phyloP scores from a whole-genome alignment of 139 green algal species.

The Tetraselmis striata region DNA sequence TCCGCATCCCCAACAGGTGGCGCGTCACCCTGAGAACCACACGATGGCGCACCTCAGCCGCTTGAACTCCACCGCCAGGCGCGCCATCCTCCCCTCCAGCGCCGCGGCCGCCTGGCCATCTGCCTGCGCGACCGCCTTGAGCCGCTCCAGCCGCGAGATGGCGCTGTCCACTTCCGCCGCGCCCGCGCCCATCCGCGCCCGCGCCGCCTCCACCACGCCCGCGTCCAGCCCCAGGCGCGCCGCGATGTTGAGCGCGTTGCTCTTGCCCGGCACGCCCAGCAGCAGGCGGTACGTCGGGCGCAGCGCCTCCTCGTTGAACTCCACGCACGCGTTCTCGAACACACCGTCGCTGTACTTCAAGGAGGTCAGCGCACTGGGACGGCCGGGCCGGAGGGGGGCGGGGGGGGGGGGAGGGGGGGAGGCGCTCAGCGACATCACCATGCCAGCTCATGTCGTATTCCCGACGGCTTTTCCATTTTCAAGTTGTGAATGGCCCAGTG shows the following conservation, averaged over 20 bases:
- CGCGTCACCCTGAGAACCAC: too few relatives aligned
- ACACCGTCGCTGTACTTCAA: constrained; percentile 75
- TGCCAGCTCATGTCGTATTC: too few relatives aligned
- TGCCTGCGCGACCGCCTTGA: not conserved
- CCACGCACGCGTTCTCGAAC: constrained; percentile 82
- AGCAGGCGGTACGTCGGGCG: constrained; percentile 78
- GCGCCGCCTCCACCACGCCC: constrained; percentile 52
- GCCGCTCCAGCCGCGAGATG: constrained; percentile 34
- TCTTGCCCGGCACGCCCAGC: constrained; percentile 76
- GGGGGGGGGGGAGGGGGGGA: not conserved
- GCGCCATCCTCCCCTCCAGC: not conserved
- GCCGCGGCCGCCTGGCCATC: not conserved
- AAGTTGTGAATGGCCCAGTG: too few relatives aligned
- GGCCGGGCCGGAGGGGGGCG: too few relatives aligned
- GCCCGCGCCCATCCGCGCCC: constrained; percentile 37
- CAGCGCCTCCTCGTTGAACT: constrained; percentile 77
- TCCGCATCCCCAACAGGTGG: too few relatives aligned
- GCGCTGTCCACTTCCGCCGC: constrained; percentile 28
- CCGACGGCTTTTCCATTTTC: too few relatives aligned
- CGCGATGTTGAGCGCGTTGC: constrained; percentile 77
- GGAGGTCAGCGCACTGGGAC: constrained; percentile 50
- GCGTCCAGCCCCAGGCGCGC: constrained; percentile 60
- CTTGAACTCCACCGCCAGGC: not conserved
- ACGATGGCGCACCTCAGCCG: not conserved
- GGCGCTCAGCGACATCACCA: not conserved